phyloP scores from a whole-genome alignment of 371 early-diverging fungal species.

The Mucor ambiguus region DNA sequence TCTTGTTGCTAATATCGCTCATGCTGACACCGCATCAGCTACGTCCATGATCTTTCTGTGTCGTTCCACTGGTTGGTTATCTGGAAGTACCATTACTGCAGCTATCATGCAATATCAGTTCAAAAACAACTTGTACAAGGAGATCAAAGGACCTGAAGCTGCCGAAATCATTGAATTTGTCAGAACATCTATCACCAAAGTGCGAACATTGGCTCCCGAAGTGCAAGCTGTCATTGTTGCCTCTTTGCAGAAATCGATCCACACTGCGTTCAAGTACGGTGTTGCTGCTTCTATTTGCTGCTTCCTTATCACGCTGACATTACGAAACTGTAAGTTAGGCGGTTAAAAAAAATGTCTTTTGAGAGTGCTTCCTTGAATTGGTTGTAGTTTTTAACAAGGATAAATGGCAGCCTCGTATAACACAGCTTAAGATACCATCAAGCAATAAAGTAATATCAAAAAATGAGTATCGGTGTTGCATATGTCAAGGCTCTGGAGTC shows the following conservation, averaged over 20 bases:
- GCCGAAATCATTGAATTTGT: constrained; percentile 39
- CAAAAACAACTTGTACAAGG: constrained; percentile 25
- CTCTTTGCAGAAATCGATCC: constrained; percentile 22
- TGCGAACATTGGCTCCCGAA: constrained; percentile 31
- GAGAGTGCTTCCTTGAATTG: no score
- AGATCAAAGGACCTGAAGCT: constrained; percentile 41
- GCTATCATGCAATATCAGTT: constrained; percentile 49
- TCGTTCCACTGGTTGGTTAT: constrained; percentile 48
- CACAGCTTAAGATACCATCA: no score
- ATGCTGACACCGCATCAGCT: constrained; percentile 42
- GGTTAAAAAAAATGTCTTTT: not conserved
- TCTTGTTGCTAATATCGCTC: constrained; percentile 45
- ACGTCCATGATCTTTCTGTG: constrained; percentile 54
- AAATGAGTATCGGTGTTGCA: no score
- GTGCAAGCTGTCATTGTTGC: constrained; percentile 27
- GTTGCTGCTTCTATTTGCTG: constrained; percentile 25
- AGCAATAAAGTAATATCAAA: no score
- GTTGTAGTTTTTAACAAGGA: no score
- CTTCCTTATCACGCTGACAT: constrained; percentile 17
- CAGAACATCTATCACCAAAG: constrained; percentile 39
- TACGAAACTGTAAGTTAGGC: constrained; percentile 30
- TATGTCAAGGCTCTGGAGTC: no score
- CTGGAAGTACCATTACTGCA: constrained; percentile 40
- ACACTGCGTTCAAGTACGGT: constrained; percentile 26
- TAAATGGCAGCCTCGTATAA: no score